Evolutionary conservation across 1,139 yeast species (phyloP).

Genomic region (Scheffersomyces illinoinensis): DNA sequence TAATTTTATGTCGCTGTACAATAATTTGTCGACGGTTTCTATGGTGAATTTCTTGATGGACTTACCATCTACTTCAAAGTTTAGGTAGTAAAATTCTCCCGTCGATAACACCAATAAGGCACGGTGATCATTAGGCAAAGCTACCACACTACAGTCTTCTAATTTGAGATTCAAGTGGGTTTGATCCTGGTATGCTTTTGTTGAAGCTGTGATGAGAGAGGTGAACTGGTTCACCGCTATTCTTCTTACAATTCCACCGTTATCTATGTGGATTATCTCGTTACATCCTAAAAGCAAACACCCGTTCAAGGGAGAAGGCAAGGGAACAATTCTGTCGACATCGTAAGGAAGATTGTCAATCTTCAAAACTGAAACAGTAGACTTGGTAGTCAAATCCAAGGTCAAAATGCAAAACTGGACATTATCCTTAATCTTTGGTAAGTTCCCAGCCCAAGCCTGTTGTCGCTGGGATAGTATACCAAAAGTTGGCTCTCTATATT

Average conservation of each 20-base stretch:
- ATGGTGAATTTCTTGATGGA: conserved; percentile 39
- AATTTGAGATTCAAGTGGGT: conserved; percentile 53
- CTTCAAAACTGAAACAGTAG: conserved; percentile 68
- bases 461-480: conserved; percentile 67
- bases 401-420: conserved; percentile 63
- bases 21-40: conserved; percentile 25
- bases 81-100: conserved; percentile 54
- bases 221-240: conserved; percentile 65
- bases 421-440: conserved; percentile 63
- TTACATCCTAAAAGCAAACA: conserved; percentile 74
- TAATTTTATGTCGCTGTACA: conserved; percentile 22
- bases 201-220: conserved; percentile 49
- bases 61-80: conserved; percentile 54
- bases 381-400: conserved; percentile 60
- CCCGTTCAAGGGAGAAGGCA: conserved; percentile 71
- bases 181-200: conserved; percentile 52
- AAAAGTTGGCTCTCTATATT: conserved; percentile 78
- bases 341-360: conserved; percentile 75
- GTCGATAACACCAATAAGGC: conserved; percentile 51
- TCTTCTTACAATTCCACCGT: conserved; percentile 73
- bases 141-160: conserved; percentile 55
- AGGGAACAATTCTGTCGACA: conserved; percentile 61
- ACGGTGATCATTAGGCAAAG: conserved; percentile 49
- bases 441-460: conserved; percentile 76
- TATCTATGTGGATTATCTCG: conserved; percentile 76